Evolutionary conservation across 768 basidiomycete genomes (phyloP).

Genomic region (Lentinus tigrinus): DNA sequence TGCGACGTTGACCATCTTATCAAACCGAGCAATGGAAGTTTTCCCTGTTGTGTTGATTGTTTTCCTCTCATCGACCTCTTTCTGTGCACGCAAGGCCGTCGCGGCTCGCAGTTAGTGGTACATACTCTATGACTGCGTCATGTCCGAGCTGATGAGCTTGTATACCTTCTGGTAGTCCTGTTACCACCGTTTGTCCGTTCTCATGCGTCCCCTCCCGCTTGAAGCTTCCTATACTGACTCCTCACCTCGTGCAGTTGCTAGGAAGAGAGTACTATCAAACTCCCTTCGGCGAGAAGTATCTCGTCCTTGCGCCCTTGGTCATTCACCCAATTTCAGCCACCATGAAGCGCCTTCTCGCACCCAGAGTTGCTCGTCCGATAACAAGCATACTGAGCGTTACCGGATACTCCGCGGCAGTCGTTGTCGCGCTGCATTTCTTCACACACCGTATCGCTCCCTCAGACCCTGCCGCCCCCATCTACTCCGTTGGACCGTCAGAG

Average conservation of each 20-base stretch:
- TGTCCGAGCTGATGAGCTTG: too few relatives aligned
- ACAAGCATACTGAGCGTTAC: slow-evolving; percentile 52
- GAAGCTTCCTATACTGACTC: neutral
- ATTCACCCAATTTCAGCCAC: slow-evolving; percentile 60
- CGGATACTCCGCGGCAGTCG: slow-evolving; percentile 58
- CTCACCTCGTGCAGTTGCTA: slow-evolving; percentile 50
- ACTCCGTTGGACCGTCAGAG: slow-evolving; percentile 66
- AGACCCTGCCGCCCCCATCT: slow-evolving; percentile 46
- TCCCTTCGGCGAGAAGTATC: slow-evolving; percentile 59
- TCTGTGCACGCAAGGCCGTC: too few relatives aligned
- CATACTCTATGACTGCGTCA: too few relatives aligned
- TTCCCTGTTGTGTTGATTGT: too few relatives aligned
- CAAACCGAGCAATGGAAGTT: too few relatives aligned
- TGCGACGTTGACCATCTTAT: too few relatives aligned
- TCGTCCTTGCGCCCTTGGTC: slow-evolving; percentile 66
- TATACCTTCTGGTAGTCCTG: too few relatives aligned
- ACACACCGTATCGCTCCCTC: slow-evolving; percentile 64
- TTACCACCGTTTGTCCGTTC: too few relatives aligned
- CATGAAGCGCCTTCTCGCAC: slow-evolving; percentile 56
- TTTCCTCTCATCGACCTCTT: too few relatives aligned
- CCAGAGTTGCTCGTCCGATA: slow-evolving; percentile 36
- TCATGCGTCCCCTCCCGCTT: too few relatives aligned
- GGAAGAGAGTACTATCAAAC: slow-evolving; percentile 89
- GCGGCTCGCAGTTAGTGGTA: too few relatives aligned
- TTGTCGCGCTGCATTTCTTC: slow-evolving; percentile 69